These are phyloP conservation scores for Trypanosoma platydactyli DNA, from an alignment of 208 protist species.

Conservation along the genomic window DNA sequence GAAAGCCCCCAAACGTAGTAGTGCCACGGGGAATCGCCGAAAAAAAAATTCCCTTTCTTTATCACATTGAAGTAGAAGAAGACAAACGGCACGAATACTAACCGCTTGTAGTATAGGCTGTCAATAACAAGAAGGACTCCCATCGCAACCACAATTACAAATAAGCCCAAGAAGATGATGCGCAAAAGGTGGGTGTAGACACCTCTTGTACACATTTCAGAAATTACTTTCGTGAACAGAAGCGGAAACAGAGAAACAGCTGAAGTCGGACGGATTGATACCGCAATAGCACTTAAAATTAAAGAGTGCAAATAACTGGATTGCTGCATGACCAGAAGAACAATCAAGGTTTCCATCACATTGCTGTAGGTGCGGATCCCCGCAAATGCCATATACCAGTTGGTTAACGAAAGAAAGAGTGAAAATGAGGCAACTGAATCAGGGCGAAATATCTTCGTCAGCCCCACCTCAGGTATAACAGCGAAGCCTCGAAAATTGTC, in stretches of 20 bases:
- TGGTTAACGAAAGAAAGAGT: conserved; percentile 33
- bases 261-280: conserved; percentile 60
- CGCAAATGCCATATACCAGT: conserved; percentile 63
- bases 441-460: background rate
- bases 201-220: conserved; percentile 23
- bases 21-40: conserved; percentile 83
- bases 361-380: conserved; percentile 74
- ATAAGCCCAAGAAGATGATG: conserved; percentile 22
- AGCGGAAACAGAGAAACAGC: conserved; percentile 55
- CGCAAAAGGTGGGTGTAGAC: conserved; percentile 10
- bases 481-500: background rate
- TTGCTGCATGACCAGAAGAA: conserved; percentile 54
- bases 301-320: conserved; percentile 51
- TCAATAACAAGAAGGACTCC: conserved; percentile 38
- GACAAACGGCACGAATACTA: conserved; percentile 52
- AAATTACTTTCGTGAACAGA: conserved; percentile 35
- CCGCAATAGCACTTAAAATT: conserved; percentile 54
- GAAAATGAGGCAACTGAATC: conserved; percentile 20
- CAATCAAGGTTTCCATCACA: conserved; percentile 64
- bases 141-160: conserved; percentile 31
- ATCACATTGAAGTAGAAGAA: conserved; percentile 92
- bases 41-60: conserved; percentile 75
- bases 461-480: background rate
- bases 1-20: conserved; percentile 87
- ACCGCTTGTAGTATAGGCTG: conserved; percentile 55